Percentiles rank a stretch among this genome's conserved stretches.
Evolutionary conservation across 768 basidiomycete species (phyloP).

Genomic region (Russula vinacea): DNA sequence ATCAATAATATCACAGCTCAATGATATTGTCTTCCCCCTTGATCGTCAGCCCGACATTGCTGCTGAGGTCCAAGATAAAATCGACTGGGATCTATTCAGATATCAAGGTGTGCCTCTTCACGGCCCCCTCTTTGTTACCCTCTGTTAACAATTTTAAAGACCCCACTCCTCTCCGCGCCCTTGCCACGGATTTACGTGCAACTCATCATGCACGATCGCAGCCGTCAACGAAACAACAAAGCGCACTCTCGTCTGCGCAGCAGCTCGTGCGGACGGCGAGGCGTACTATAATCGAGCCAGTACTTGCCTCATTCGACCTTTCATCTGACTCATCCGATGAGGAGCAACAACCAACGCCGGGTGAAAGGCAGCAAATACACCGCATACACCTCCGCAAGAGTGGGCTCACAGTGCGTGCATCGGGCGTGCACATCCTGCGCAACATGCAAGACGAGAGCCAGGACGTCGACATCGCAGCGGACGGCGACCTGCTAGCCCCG

Average conservation of each 20-base stretch:
- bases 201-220: conserved; percentile 40
- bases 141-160: conserved; percentile 41
- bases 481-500: conserved; percentile 7
- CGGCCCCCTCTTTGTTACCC: conserved; percentile 25
- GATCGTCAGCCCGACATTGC: conserved; percentile 47
- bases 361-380: conserved; percentile 50
- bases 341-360: conserved; percentile 41
- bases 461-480: conserved; percentile 52
- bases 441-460: conserved; percentile 60
- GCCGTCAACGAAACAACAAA: conserved; percentile 43
- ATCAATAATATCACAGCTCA: conserved; percentile 34
- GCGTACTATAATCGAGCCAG: conserved; percentile 48
- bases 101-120: conserved; percentile 46
- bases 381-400: conserved; percentile 51
- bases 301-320: conserved; percentile 37
- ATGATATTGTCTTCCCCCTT: conserved; percentile 38
- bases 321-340: conserved; percentile 41
- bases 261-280: conserved; percentile 53
- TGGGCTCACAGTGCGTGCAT: conserved; percentile 31
- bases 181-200: conserved; percentile 42
- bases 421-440: conserved; percentile 52
- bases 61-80: conserved; percentile 45
- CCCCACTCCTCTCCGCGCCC: conserved; percentile 48
- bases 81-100: conserved; percentile 63
- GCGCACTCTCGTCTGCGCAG: conserved; percentile 54